These are phyloP conservation scores for Plasmodium blacklocki DNA, from an alignment of 169 alveolate genomes.

Conservation along the genomic window DNA sequence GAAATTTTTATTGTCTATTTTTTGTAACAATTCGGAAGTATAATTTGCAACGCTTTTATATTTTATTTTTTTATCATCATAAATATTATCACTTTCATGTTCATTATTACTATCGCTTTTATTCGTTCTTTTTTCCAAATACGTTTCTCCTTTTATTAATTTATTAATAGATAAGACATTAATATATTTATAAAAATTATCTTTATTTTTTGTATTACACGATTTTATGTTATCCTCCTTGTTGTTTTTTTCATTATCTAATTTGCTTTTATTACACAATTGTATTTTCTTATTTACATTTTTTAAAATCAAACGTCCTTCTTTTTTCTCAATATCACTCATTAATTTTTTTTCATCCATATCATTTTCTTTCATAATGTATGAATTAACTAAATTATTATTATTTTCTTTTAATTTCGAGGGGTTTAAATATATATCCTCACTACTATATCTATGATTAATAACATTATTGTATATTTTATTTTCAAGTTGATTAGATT, in stretches of 20 bases:
- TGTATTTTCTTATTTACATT: neutral
- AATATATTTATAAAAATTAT: neutral
- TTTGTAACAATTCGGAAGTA: neutral
- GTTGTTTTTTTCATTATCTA: too few relatives aligned
- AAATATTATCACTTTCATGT: neutral
- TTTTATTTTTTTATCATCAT: neutral
- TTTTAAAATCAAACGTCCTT: neutral
- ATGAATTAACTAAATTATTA: too few relatives aligned
- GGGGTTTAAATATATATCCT: too few relatives aligned
- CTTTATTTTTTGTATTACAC: neutral
- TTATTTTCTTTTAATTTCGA: too few relatives aligned
- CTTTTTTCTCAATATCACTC: neutral
- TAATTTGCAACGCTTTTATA: neutral
- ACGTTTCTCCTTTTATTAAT: neutral
- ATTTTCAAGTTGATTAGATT: neutral
- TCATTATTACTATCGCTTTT: neutral
- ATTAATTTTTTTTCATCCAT: neutral
- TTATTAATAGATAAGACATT: constrained; percentile 4
- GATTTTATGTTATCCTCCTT: neutral
- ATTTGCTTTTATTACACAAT: too few relatives aligned
- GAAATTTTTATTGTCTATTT: neutral
- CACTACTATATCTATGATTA: too few relatives aligned
- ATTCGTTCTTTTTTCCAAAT: neutral
- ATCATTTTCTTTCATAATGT: too few relatives aligned
- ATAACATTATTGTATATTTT: too few relatives aligned